Percentiles rank a stretch among this genome's conserved stretches.
Evolutionary conservation across 352 stramenopile species (phyloP).

Genomic region (Globisporangium nodosum): DNA sequence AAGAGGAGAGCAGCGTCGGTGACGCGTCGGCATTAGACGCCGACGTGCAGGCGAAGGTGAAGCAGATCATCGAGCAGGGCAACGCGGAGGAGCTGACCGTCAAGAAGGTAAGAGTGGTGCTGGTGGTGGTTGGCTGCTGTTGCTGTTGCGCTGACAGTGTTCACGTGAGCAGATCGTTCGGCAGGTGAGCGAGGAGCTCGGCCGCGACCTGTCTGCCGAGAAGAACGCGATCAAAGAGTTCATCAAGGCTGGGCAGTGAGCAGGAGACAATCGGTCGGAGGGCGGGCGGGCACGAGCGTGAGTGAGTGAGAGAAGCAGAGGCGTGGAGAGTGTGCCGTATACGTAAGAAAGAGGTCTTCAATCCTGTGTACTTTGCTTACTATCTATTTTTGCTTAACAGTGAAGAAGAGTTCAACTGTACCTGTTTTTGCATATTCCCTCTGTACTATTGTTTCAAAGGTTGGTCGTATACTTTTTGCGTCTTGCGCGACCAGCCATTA

Average conservation of each 20-base stretch:
- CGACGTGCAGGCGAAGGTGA: constrained; percentile 57
- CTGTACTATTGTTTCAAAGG: neutral
- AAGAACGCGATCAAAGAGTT: constrained; percentile 83
- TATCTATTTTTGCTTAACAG: neutral
- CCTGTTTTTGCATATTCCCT: neutral
- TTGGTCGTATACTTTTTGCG: constrained; percentile 15
- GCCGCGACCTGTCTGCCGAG: constrained; percentile 56
- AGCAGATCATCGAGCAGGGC: constrained; percentile 74
- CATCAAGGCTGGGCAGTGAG: constrained; percentile 35
- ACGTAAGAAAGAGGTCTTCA: too few relatives aligned
- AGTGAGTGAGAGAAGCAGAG: neutral
- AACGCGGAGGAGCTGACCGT: constrained; percentile 78
- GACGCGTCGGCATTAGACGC: constrained; percentile 24
- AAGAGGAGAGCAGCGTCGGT: constrained; percentile 12
- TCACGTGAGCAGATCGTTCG: constrained; percentile 48
- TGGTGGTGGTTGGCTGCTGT: too few relatives aligned
- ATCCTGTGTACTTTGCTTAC: neutral
- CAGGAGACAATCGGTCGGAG: neutral
- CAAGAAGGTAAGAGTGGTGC: constrained; percentile 48
- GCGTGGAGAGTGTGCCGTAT: neutral
- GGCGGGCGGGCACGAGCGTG: neutral
- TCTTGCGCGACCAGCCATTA: constrained; percentile 35
- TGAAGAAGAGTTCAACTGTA: too few relatives aligned
- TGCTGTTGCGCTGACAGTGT: neutral
- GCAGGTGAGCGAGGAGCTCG: constrained; percentile 59